Percentiles rank a stretch among this genome's conserved stretches.
Evolutionary conservation across 495 filamentous ascomycete species (phyloP).

Genomic region (Neurospora tetraspora): DNA sequence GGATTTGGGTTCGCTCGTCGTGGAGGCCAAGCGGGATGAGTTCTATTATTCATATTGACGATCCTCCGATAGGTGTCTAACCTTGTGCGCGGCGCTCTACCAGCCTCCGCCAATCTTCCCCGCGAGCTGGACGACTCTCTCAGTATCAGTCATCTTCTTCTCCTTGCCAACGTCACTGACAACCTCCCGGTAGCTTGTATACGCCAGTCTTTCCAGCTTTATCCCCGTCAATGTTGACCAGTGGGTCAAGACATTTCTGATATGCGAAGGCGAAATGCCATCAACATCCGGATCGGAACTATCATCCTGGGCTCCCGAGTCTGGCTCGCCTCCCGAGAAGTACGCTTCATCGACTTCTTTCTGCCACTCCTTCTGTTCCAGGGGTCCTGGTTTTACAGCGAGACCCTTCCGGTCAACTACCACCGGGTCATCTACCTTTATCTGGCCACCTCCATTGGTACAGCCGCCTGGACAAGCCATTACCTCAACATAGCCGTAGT

Average conservation of each 20-base stretch:
- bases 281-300: conserved; percentile 34
- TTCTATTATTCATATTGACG: conserved; percentile 10
- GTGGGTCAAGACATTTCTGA: conserved; percentile 51
- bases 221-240: conserved; percentile 68
- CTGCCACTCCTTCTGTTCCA: conserved; percentile 81
- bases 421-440: conserved; percentile 71
- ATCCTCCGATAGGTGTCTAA: not conserved
- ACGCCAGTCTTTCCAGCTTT: conserved; percentile 59
- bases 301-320: conserved; percentile 15
- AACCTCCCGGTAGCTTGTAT: conserved; percentile 82
- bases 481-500: conserved; percentile 89
- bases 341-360: conserved; percentile 86
- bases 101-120: conserved; percentile 91
- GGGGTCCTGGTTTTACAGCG: conserved; percentile 47
- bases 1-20: conserved; percentile 51
- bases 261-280: conserved; percentile 45
- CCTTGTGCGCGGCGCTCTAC: conserved; percentile 37
- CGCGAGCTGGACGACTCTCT: conserved; percentile 78
- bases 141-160: conserved; percentile 54
- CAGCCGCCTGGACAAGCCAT: conserved; percentile 98
- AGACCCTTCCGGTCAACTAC: conserved; percentile 34
- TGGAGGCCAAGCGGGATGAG: conserved; percentile 24
- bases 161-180: conserved; percentile 87
- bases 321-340: conserved; percentile 65
- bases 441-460: conserved; percentile 93